Conservation (phyloP, 305 asterid species). For the Fraxinus sp. region DNA sequence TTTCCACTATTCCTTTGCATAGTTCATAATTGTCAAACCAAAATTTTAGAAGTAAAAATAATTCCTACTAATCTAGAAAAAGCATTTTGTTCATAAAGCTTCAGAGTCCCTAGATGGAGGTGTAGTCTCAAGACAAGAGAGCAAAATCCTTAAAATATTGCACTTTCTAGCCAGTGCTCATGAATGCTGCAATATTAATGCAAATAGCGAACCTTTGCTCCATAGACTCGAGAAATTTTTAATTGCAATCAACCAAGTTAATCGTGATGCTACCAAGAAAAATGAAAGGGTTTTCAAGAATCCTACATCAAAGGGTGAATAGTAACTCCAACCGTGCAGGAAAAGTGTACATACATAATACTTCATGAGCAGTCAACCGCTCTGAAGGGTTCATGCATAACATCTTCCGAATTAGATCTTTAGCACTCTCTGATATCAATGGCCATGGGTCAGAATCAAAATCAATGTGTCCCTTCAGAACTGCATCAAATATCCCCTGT, state of each 20-base stretch:
- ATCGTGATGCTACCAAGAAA: neutral
- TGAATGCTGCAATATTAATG: neutral
- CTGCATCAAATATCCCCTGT: slow-evolving; percentile 93
- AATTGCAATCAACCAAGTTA: neutral
- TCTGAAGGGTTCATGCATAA: slow-evolving; percentile 79
- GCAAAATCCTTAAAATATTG: neutral
- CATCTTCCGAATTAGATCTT: slow-evolving; percentile 80
- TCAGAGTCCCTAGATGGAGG: neutral
- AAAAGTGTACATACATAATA: slow-evolving; percentile 53
- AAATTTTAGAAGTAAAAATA: neutral
- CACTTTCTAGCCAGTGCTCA: neutral
- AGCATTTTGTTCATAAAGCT: neutral
- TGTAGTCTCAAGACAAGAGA: neutral
- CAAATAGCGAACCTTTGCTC: neutral
- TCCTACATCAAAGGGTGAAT: neutral
- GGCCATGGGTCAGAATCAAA: slow-evolving; percentile 91
- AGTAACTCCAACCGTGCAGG: slow-evolving; percentile 15
- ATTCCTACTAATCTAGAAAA: neutral
- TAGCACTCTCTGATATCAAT: slow-evolving; percentile 74
- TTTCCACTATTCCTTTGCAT: neutral
- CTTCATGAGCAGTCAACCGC: slow-evolving; percentile 79
- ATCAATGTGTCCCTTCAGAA: slow-evolving; percentile 75
- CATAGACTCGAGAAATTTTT: slow-evolving; percentile 19
- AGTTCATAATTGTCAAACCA: neutral
- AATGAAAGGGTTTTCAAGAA: neutral